Conservation (phyloP, 768 basidiomycete species). For the Baorangia bicolor region DNA sequence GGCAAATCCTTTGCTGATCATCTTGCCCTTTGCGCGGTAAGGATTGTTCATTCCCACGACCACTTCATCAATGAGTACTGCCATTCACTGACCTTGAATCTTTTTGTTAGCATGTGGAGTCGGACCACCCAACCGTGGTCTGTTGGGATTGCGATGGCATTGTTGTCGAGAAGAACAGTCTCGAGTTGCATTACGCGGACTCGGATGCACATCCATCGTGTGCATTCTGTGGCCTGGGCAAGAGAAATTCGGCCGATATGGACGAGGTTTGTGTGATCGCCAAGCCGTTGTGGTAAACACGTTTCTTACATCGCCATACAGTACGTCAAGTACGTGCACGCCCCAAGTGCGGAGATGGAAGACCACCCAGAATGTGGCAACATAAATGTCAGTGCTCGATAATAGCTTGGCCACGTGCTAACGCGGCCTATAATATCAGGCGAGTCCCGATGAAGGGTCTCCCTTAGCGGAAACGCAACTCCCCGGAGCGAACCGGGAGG, state of each 20-base stretch:
- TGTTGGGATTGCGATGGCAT: conserved; percentile 32
- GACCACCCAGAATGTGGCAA: not conserved
- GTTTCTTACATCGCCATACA: conserved; percentile 10
- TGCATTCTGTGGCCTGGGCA: conserved; percentile 17
- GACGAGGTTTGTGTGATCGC: conserved; percentile 18
- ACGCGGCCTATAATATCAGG: conserved; percentile 6
- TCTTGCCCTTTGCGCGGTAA: conserved; percentile 21
- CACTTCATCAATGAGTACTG: not conserved
- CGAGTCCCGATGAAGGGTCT: not conserved
- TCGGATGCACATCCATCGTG: conserved; percentile 24
- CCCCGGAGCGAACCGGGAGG: not conserved
- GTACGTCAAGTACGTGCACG: conserved; percentile 23
- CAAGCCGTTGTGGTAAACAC: not conserved
- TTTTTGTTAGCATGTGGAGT: conserved; percentile 21
- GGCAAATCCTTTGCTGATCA: conserved; percentile 17
- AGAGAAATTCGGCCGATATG: conserved; percentile 14
- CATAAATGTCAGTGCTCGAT: conserved; percentile 1
- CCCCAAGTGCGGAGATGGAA: conserved; percentile 1
- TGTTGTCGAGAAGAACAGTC: conserved; percentile 19
- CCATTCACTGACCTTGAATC: not conserved
- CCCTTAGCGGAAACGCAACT: not conserved
- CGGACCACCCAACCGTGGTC: conserved; percentile 24
- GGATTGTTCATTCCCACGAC: not conserved
- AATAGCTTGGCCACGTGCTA: not conserved
- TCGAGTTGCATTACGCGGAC: conserved; percentile 25